These are phyloP conservation scores for Lagenidium giganteum DNA, from an alignment of 352 stramenopile species.

Conservation along the genomic window DNA sequence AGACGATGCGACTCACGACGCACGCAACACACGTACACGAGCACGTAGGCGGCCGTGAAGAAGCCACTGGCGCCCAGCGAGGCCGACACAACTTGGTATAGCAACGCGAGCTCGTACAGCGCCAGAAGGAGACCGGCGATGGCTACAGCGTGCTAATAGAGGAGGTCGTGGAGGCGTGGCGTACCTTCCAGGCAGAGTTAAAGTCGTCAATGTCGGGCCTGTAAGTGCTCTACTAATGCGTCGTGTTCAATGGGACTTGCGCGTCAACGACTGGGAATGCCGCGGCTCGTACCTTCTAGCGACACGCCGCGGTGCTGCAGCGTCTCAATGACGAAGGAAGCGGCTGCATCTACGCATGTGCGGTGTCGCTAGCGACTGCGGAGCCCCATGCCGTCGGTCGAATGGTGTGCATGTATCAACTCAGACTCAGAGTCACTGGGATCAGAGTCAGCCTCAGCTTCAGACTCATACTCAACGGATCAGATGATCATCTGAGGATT, in stretches of 20 bases:
- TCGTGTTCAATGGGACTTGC: too few species aligned
- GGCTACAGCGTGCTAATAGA: slow-evolving; percentile 25
- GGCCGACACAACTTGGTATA: slow-evolving; percentile 17
- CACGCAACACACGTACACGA: slow-evolving; percentile 26
- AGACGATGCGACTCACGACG: too few species aligned
- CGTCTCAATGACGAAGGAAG: slow-evolving; percentile 36
- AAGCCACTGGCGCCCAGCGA: slow-evolving; percentile 25
- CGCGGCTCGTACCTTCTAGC: slow-evolving; percentile 18
- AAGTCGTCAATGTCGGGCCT: slow-evolving; percentile 16
- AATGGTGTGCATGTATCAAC: too few species aligned
- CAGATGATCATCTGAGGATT: too few species aligned
- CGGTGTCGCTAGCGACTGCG: slow-evolving; percentile 41
- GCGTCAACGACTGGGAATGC: not conserved
- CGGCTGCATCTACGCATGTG: slow-evolving; percentile 24
- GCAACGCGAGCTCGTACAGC: slow-evolving; percentile 32
- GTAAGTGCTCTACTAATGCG: slow-evolving; percentile 44
- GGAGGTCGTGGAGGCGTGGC: not conserved
- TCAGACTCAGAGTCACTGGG: too few species aligned
- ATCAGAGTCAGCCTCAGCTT: too few species aligned
- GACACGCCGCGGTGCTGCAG: slow-evolving; percentile 23
- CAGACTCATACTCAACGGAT: too few species aligned
- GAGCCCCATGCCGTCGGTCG: slow-evolving; percentile 28
- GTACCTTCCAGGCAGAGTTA: slow-evolving; percentile 16
- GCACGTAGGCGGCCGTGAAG: slow-evolving; percentile 27
- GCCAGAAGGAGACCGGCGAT: slow-evolving; percentile 32